A percentile compares a stretch with the other conserved stretches of the same genome.
Conservation (phyloP, 768 basidiomycete genomes). For the Trametes elegans region DNA sequence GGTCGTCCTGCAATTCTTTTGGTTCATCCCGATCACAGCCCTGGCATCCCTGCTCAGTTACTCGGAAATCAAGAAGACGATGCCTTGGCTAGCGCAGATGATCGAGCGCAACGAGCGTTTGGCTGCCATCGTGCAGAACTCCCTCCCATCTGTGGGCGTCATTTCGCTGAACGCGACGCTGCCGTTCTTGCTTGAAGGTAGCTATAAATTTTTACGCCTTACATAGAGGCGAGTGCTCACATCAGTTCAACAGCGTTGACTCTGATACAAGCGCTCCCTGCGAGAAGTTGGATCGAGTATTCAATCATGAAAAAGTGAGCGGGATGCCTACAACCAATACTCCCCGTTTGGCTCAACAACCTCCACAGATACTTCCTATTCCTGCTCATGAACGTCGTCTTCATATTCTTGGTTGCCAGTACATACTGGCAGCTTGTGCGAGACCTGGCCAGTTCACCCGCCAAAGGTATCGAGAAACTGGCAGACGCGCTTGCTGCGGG, state of each 20-base stretch:
- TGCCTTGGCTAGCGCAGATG: constrained; percentile 84
- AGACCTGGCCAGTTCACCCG: constrained; percentile 90
- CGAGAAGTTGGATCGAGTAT: constrained; percentile 92
- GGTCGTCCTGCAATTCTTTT: constrained; percentile 78
- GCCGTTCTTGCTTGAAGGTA: constrained; percentile 89
- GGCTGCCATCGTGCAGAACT: constrained; percentile 90
- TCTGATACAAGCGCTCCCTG: constrained; percentile 87
- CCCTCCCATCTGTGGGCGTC: constrained; percentile 87
- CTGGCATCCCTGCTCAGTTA: constrained; percentile 89
- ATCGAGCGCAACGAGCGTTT: constrained; percentile 82
- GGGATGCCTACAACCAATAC: not conserved
- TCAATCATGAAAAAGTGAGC: constrained; percentile 87
- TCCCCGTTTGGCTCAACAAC: not conserved
- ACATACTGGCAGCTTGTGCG: constrained; percentile 90
- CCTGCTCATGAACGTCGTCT: constrained; percentile 88
- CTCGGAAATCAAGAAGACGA: constrained; percentile 85
- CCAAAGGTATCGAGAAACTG: constrained; percentile 91
- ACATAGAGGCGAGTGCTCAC: not conserved
- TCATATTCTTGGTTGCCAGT: constrained; percentile 89
- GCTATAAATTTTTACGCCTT: constrained; percentile 7
- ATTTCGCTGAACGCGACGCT: constrained; percentile 85
- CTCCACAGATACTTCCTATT: constrained; percentile 84
- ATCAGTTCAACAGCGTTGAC: constrained; percentile 50
- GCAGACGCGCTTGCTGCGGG: constrained; percentile 80
- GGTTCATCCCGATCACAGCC: constrained; percentile 88